Percentiles rank a stretch among this genome's conserved stretches.
Evolutionary conservation across 1,139 yeast species (phyloP).

Genomic region (Suhomyces anneliseae): DNA sequence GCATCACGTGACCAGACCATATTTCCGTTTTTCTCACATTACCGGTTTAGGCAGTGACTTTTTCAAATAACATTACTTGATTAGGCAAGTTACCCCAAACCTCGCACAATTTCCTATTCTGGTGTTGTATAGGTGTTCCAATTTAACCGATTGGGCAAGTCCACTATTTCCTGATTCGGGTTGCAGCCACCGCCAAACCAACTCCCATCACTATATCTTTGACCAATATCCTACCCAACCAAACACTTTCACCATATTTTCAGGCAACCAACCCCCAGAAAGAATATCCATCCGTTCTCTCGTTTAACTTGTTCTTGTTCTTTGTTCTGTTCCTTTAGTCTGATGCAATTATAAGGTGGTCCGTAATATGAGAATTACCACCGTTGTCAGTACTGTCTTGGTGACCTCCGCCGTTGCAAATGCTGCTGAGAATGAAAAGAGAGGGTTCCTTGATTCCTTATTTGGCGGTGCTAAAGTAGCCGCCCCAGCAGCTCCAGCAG

Average conservation of each 20-base stretch:
- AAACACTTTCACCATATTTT: background rate
- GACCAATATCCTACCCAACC: conserved; percentile 5
- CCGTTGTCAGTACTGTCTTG: conserved; percentile 22
- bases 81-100: conserved; percentile 5
- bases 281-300: conserved; percentile 10
- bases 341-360: conserved; percentile 13
- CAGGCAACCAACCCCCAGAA: conserved; percentile 2
- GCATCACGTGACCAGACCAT: background rate
- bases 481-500: conserved; percentile 13
- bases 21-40: background rate
- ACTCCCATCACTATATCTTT: conserved; percentile 10
- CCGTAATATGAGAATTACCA: conserved; percentile 20
- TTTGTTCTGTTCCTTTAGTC: conserved; percentile 5
- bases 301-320: conserved; percentile 6
- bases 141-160: conserved; percentile 10
- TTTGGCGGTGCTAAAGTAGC: conserved; percentile 9
- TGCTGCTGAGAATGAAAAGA: conserved; percentile 17
- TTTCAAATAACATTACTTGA: conserved; percentile 5
- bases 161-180: conserved; percentile 11
- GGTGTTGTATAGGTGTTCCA: background rate
- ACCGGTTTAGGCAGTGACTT: conserved; percentile 5
- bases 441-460: conserved; percentile 19
- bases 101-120: conserved; percentile 4
- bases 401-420: conserved; percentile 20
- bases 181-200: background rate